Evolutionary conservation across 257 asterid genomes (phyloP).

Genomic region (Solanum neorickii): DNA sequence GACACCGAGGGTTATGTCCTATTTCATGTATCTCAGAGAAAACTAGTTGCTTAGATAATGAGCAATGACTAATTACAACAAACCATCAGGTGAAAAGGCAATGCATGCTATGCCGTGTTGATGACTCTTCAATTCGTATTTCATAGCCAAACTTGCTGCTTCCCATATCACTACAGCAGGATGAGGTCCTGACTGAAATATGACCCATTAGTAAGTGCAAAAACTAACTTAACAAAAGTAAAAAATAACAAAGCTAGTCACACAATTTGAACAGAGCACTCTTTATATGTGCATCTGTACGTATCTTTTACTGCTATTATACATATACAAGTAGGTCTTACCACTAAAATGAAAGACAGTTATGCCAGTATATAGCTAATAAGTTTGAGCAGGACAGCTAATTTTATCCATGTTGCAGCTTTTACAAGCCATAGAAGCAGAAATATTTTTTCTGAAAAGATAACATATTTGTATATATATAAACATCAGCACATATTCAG

Average conservation of each 20-base stretch:
- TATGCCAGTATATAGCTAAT: background rate
- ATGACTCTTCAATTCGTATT: constrained; percentile 52
- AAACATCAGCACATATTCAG: background rate
- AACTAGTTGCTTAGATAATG: background rate
- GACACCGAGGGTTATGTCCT: background rate
- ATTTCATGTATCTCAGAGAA: background rate
- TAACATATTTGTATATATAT: background rate
- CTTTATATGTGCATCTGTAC: background rate
- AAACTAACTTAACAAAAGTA: background rate
- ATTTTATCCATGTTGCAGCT: background rate
- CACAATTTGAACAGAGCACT: background rate
- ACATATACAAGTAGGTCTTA: background rate
- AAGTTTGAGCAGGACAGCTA: background rate
- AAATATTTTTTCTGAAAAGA: background rate
- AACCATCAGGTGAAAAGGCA: constrained; percentile 60
- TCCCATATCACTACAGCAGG: constrained; percentile 58
- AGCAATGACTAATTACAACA: constrained; percentile 16
- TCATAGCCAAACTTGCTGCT: constrained; percentile 18
- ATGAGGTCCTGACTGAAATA: constrained; percentile 46
- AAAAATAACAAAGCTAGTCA: background rate
- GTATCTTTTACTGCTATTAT: background rate
- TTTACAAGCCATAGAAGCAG: background rate
- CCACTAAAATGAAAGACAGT: background rate
- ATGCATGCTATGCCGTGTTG: constrained; percentile 55
- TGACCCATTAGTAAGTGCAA: background rate